Base-by-base conservation (phyloP, 108 stramenopile species). In the Hondaea fermentalgiana region DNA sequence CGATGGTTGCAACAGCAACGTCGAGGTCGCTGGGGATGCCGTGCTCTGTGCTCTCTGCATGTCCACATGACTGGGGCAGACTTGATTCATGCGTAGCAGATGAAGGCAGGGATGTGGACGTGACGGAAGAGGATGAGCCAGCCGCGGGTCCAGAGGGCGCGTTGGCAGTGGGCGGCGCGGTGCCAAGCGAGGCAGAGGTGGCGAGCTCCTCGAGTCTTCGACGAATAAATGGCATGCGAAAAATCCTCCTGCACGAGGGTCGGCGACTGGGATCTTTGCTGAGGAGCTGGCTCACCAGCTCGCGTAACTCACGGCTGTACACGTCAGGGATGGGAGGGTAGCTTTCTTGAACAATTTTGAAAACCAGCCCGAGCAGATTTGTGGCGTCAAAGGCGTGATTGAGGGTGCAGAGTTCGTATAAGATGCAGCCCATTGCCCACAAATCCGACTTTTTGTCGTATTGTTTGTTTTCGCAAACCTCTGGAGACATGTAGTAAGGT, bases 401-500 rank as follows among this genome's bases (percentile, higher is more conserved):
- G 19, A 87, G 89, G 17, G 89, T 87, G 45, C 76, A 87, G 72
- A 89, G 42, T 89, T 89, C 89, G 28, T 89, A 89, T 4, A 89
- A 21, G 17, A 89, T 87, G 44, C 89, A 89, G 42, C 89, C 89
- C 57, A 89, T 58, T 14, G 89, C 89, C 89, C 89, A 89, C 12
- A 89, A 12, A 58, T 87, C 72, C 6, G 72, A 87, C 88, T 89
- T 89, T 25, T 89, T 72, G 44, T 87, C 42, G 83, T 89, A 89
- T 42, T 25, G 44, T 19, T 87, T 35, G 12, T 89, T 88, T 25
- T 58, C 51, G 57, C 89, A 89, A 4, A 89, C 42, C 45, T 89
- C 89, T 5, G 89, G 89, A 28, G 58, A 60, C 59, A 93, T 90
- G 88, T 91, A 93, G 87, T 91, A 93, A 12, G 93, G 93, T 5